Conservation (phyloP, 805 yeast species). For the Grigorovia humatica region DNA sequence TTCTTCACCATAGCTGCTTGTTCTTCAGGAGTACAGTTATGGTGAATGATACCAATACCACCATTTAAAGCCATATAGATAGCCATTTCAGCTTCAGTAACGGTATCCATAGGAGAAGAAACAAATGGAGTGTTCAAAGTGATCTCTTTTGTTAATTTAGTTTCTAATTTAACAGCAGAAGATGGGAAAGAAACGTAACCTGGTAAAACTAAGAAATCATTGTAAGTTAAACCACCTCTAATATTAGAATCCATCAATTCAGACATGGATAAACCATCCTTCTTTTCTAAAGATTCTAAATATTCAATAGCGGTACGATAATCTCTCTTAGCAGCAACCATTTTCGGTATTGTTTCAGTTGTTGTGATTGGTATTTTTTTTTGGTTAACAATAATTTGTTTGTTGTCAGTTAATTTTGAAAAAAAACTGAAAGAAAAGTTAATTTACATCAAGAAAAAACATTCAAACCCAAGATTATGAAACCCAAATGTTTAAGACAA, state of each 20-base stretch:
- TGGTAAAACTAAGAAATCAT: slow-evolving; percentile 90
- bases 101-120: slow-evolving; percentile 99
- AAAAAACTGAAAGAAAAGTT: neutral
- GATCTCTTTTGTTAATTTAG: slow-evolving; percentile 86
- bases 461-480: neutral
- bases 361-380: neutral
- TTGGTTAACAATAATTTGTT: neutral
- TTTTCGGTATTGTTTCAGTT: slow-evolving; percentile 2
- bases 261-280: slow-evolving; percentile 78
- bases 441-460: neutral
- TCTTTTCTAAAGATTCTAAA: slow-evolving; percentile 52
- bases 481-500: neutral
- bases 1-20: slow-evolving; percentile 97
- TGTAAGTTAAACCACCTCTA: slow-evolving; percentile 96
- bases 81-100: slow-evolving; percentile 95
- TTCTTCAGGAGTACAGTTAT: slow-evolving; percentile 92
- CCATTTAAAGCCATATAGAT: slow-evolving; percentile 97
- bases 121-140: slow-evolving; percentile 88
- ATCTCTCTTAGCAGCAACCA: slow-evolving; percentile 28
- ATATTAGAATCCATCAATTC: slow-evolving; percentile 79
- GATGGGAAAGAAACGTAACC: slow-evolving; percentile 90
- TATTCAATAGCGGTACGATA: slow-evolving; percentile 54
- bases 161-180: slow-evolving; percentile 62
- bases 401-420: neutral
- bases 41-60: slow-evolving; percentile 98